Evolutionary conservation across 2,329 filamentous ascomycete genomes (phyloP).

Genomic region (Colletotrichum sublineola): DNA sequence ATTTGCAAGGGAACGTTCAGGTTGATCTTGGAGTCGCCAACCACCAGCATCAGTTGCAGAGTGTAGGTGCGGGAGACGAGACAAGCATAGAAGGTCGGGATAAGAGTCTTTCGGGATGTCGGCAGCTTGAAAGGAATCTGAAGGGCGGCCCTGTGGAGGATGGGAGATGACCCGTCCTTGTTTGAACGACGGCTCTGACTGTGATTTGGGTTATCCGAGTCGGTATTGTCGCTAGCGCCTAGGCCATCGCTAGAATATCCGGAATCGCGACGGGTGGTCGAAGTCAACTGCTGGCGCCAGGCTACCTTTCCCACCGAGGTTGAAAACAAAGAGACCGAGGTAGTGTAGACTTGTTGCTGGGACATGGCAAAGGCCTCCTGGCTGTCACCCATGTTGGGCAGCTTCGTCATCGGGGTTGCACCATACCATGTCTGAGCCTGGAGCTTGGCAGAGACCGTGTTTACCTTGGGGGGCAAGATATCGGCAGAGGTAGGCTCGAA

Average conservation of each 20-base stretch:
- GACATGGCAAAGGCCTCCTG: slow-evolving; percentile 49
- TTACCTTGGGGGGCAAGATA: slow-evolving; percentile 62
- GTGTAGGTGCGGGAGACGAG: slow-evolving; percentile 69
- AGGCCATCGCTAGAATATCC: slow-evolving; percentile 63
- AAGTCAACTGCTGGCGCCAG: slow-evolving; percentile 58
- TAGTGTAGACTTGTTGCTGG: slow-evolving; percentile 60
- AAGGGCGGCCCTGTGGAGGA: slow-evolving; percentile 58
- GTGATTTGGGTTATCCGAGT: slow-evolving; percentile 49
- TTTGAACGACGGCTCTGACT: slow-evolving; percentile 39
- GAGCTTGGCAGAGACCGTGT: slow-evolving; percentile 64
- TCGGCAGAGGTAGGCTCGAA: slow-evolving; percentile 62
- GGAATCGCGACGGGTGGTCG: slow-evolving; percentile 61
- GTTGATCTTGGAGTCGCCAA: slow-evolving; percentile 58
- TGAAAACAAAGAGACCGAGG: slow-evolving; percentile 57
- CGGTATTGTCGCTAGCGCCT: slow-evolving; percentile 52
- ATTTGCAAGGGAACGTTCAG: slow-evolving; percentile 66
- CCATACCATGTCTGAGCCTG: slow-evolving; percentile 67
- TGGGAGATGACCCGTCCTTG: slow-evolving; percentile 45
- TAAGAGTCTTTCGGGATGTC: slow-evolving; percentile 61
- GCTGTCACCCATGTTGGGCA: slow-evolving; percentile 66
- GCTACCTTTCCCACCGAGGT: slow-evolving; percentile 51
- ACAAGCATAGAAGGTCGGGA: slow-evolving; percentile 71
- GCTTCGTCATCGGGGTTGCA: slow-evolving; percentile 57
- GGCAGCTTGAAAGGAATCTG: slow-evolving; percentile 64
- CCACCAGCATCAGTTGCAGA: slow-evolving; percentile 60